Conservation (phyloP, 2,329 filamentous ascomycete species). For the Neoarthrinium moseri region DNA sequence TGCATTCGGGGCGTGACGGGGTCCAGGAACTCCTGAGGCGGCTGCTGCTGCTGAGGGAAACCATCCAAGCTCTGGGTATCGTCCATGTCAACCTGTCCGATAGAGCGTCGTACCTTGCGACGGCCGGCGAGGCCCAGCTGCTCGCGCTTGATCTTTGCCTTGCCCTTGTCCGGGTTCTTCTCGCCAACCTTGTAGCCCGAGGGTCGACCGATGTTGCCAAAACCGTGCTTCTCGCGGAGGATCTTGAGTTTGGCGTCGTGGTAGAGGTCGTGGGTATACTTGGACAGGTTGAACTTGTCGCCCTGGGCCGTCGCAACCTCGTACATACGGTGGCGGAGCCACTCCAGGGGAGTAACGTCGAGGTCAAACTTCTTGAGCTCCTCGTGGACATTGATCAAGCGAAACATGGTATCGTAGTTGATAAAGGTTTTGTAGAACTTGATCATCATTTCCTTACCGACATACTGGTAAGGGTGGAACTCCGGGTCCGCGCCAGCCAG, state of each 20-base stretch:
- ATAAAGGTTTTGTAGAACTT: slow-evolving; percentile 35
- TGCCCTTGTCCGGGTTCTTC: slow-evolving; percentile 32
- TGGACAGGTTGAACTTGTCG: slow-evolving; percentile 48
- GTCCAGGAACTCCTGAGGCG: slow-evolving; percentile 24
- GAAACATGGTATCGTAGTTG: slow-evolving; percentile 57
- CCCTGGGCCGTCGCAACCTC: slow-evolving; percentile 45
- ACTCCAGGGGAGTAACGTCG: slow-evolving; percentile 51
- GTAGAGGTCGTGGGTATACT: slow-evolving; percentile 53
- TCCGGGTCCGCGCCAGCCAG: slow-evolving; percentile 39
- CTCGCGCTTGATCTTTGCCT: slow-evolving; percentile 26
- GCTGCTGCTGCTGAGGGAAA: slow-evolving; percentile 12
- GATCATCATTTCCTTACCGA: slow-evolving; percentile 50
- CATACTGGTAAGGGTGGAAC: slow-evolving; percentile 56
- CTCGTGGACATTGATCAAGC: slow-evolving; percentile 51
- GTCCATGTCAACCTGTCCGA: slow-evolving; percentile 28
- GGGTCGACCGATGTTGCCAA: slow-evolving; percentile 57
- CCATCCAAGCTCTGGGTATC: slow-evolving; percentile 16
- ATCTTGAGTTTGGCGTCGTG: slow-evolving; percentile 51
- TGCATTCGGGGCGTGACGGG: slow-evolving; percentile 25
- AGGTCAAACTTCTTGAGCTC: slow-evolving; percentile 54
- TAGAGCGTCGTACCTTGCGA: slow-evolving; percentile 27
- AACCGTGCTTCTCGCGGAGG: slow-evolving; percentile 51
- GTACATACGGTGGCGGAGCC: slow-evolving; percentile 56
- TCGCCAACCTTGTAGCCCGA: slow-evolving; percentile 39
- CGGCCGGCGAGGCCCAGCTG: slow-evolving; percentile 13